Conservation (phyloP, 768 basidiomycete genomes). For the Nidula microcarpa region DNA sequence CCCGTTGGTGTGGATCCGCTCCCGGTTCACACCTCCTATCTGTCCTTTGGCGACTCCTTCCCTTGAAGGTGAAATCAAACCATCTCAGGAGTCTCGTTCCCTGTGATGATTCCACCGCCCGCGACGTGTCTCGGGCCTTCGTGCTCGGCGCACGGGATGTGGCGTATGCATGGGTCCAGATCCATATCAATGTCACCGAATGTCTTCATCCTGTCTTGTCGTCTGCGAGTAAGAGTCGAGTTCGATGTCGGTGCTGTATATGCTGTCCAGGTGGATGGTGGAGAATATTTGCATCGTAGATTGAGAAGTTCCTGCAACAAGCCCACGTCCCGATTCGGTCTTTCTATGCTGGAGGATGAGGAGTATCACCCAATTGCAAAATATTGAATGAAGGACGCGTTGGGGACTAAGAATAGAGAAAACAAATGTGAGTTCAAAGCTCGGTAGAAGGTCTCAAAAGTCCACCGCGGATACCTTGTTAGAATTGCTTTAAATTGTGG, state of each 20-base stretch:
- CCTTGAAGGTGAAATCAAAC: too few species aligned
- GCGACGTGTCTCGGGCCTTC: too few species aligned
- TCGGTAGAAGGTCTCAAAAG: neutral
- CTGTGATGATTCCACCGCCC: too few species aligned
- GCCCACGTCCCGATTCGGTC: neutral
- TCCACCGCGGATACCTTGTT: neutral
- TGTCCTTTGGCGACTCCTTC: too few species aligned
- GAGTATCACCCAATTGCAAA: constrained; percentile 5
- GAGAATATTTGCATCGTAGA: neutral
- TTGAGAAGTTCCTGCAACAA: neutral
- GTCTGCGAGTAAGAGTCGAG: neutral
- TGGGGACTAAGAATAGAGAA: neutral
- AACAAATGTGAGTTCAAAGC: neutral
- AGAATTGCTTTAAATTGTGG: neutral
- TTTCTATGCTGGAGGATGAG: constrained; percentile 2
- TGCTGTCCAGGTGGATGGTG: neutral
- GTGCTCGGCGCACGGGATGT: too few species aligned
- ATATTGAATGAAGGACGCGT: constrained; percentile 5
- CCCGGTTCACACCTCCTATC: too few species aligned
- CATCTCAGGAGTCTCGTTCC: too few species aligned
- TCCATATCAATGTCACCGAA: neutral
- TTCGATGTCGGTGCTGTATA: neutral
- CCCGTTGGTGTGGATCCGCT: too few species aligned
- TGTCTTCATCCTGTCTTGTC: neutral
- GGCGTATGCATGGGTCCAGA: neutral